Evolutionary conservation across 441 rosid species (phyloP).

Genomic region (Arabidopsis hybrid): DNA sequence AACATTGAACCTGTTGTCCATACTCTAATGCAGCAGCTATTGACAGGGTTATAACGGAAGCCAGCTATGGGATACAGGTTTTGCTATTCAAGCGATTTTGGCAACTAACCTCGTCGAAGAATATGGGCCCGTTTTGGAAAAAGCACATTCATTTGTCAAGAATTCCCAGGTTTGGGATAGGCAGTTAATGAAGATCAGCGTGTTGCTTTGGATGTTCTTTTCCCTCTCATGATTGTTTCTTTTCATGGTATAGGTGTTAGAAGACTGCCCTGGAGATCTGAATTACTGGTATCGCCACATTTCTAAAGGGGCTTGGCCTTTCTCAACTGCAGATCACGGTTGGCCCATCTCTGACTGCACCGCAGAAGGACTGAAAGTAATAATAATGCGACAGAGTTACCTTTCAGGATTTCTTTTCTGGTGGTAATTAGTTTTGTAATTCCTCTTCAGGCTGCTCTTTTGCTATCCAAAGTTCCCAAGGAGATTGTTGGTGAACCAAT

Average conservation of each 20-base stretch:
- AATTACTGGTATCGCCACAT: slow-evolving; percentile 88
- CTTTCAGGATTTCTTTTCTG: slow-evolving; percentile 18
- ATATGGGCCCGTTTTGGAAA: slow-evolving; percentile 66
- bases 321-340: slow-evolving; percentile 95
- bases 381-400: slow-evolving; percentile 28
- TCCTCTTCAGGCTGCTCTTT: slow-evolving; percentile 64
- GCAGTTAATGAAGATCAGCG: slow-evolving; percentile 25
- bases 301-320: slow-evolving; percentile 99
- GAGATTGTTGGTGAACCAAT: slow-evolving; percentile 82
- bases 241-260: slow-evolving; percentile 63
- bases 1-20: slow-evolving; percentile 33
- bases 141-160: slow-evolving; percentile 73
- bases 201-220: slow-evolving; percentile 21
- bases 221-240: slow-evolving; percentile 26
- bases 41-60: slow-evolving; percentile 96
- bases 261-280: slow-evolving; percentile 88
- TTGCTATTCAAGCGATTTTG: slow-evolving; percentile 84
- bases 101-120: slow-evolving; percentile 76
- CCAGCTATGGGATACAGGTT: slow-evolving; percentile 94
- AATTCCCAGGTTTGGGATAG: slow-evolving; percentile 70
- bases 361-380: slow-evolving; percentile 93
- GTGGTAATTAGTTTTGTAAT: slow-evolving; percentile 36
- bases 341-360: slow-evolving; percentile 99
- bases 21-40: slow-evolving; percentile 43
- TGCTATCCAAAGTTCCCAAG: slow-evolving; percentile 71